Evolutionary conservation across 176 grass and related monocot species (phyloP), one percentile per base, ranked within the genome.

Genomic region (Pontederia crassipes): DNA sequence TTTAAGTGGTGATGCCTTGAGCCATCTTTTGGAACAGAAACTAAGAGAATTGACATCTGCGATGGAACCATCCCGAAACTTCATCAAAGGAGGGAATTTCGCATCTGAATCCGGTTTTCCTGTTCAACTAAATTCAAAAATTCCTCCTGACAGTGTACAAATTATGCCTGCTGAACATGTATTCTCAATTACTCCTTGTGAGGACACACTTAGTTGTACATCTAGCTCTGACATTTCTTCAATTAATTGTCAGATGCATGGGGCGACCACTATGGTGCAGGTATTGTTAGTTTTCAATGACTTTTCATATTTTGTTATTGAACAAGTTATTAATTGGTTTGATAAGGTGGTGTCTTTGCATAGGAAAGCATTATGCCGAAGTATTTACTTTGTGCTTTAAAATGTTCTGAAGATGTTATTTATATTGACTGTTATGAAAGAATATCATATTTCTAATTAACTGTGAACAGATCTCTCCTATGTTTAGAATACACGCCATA

Each of bases 21-120:
- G 83, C 72, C 80, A 84, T 77, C 75, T 96, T 8, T 66, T 96
- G 59, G 83, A 96, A 62, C 79, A 82, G 50, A 87, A 96, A 66
- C 52, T 96, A 35, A 81, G 76, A 73, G 83, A 90, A 73, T 58
- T 96, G 65, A 84, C 72, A 28, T 74, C 75, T 64, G 70, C 61
- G 32, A 78, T 74, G 50, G 80, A 90, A 17, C 72, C 77, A 52
- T 84, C 82, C 15, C 66, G 76, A 65, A 78, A 81, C 64, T 82
- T 90, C 32, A 66, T 65, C 28, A 87, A 65, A 72, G 69, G 69
- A 61, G 72, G 80, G 40, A 69, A 58, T 35, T 81, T 87, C 66
- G 8, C 52, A 17, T 8, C 50, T 64, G 32, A 40, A 4, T 40
- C 32, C 0, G 2, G 32, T 40, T 20, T 59, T 45, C 80, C 69